Evolutionary conservation across 139 green algal genomes (phyloP).

Genomic region (Tetradesmus lagerheimii): DNA sequence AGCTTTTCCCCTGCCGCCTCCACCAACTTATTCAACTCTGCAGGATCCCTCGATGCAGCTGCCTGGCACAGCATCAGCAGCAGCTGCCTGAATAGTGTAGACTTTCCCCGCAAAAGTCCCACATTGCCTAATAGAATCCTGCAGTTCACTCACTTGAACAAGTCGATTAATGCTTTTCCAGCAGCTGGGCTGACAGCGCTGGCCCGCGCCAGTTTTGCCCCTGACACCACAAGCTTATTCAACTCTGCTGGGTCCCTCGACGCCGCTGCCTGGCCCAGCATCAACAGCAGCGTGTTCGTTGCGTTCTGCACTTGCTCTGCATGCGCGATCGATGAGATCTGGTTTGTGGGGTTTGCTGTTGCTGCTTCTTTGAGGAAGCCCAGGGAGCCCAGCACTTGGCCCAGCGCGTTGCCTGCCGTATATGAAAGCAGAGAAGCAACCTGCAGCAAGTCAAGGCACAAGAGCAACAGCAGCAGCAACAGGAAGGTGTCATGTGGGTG

Average conservation of each 20-base stretch:
- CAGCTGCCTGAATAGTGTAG: too few relatives aligned
- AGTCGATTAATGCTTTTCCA: background rate
- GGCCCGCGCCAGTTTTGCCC: background rate
- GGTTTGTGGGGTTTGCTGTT: background rate
- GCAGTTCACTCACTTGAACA: too few relatives aligned
- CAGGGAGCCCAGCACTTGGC: background rate
- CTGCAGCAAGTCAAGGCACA: background rate
- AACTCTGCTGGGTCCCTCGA: background rate
- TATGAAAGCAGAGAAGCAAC: constrained; percentile 15
- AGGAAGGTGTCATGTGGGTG: too few relatives aligned
- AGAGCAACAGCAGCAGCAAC: background rate
- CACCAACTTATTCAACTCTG: background rate
- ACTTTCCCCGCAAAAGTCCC: too few relatives aligned
- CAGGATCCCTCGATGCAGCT: background rate
- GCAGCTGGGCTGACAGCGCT: background rate
- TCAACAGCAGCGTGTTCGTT: background rate
- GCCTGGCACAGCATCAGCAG: background rate
- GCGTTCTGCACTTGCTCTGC: background rate
- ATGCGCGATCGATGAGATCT: background rate
- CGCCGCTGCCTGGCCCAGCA: background rate
- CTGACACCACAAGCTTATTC: background rate
- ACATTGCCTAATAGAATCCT: too few relatives aligned
- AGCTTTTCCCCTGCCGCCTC: constrained; percentile 4
- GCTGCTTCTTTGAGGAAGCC: constrained; percentile 4
- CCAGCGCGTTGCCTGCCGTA: background rate